phyloP scores from a whole-genome alignment of 2,329 filamentous ascomycete species.

The Trichoderma breve region DNA sequence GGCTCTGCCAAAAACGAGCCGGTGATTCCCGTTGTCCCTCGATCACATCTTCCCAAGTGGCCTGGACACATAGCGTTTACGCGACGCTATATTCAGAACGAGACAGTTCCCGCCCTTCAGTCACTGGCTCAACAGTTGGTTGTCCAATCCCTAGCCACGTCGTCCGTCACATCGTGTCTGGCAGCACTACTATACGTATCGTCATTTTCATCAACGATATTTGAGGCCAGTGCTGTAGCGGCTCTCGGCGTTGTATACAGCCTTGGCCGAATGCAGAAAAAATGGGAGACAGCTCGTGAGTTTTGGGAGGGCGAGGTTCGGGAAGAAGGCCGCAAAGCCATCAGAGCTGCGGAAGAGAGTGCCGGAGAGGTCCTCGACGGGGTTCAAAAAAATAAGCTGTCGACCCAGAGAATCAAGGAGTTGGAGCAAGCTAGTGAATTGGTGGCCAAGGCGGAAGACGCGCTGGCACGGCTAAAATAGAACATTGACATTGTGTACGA shows the following conservation, averaged over 20 bases:
- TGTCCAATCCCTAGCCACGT: conserved; percentile 71
- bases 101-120: conserved; percentile 68
- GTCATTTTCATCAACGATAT: conserved; percentile 51
- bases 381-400: conserved; percentile 26
- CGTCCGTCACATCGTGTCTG: conserved; percentile 57
- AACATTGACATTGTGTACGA: conserved; percentile 22
- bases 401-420: conserved; percentile 32
- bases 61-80: conserved; percentile 71
- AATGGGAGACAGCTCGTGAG: conserved; percentile 58
- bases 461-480: conserved; percentile 48
- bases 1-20: conserved; percentile 28
- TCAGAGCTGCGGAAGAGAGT: conserved; percentile 55
- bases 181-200: conserved; percentile 58
- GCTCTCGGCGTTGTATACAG: conserved; percentile 61
- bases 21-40: conserved; percentile 25
- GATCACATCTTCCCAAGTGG: conserved; percentile 54
- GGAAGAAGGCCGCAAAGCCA: conserved; percentile 63
- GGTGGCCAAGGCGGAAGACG: conserved; percentile 49
- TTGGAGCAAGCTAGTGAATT: conserved; percentile 44
- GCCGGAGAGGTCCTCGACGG: conserved; percentile 47
- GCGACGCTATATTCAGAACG: conserved; percentile 63
- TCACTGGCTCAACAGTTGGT: conserved; percentile 72
- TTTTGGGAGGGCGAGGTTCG: conserved; percentile 67
- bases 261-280: conserved; percentile 57
- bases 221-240: conserved; percentile 61